Percentiles rank a stretch among this genome's conserved stretches.
Conservation (phyloP, 768 basidiomycete genomes). For the Suillus hirtellus region DNA sequence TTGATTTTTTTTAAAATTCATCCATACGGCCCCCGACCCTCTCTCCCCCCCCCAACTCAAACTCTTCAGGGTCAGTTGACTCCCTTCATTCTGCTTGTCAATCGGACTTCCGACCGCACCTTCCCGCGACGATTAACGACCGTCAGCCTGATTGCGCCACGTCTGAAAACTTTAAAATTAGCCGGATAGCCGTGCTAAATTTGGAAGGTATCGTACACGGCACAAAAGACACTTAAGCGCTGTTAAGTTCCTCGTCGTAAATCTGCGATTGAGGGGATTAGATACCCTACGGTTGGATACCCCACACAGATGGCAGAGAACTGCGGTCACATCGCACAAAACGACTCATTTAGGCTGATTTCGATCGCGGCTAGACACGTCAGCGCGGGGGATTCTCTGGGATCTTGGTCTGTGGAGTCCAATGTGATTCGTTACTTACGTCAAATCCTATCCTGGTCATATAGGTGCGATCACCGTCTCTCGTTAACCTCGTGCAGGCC, state of each 20-base stretch:
- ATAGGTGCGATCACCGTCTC: slow-evolving; percentile 3
- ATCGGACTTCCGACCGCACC: not conserved
- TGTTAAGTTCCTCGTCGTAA: slow-evolving; percentile 4
- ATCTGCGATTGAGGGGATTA: slow-evolving; percentile 8
- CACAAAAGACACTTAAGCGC: not conserved
- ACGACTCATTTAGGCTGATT: not conserved
- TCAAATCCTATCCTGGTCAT: not conserved
- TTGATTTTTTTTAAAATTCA: not conserved
- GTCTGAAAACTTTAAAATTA: slow-evolving; percentile 7
- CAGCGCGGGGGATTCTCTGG: slow-evolving; percentile 6
- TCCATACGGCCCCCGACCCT: not conserved
- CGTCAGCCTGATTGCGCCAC: not conserved
- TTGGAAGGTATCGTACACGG: not conserved
- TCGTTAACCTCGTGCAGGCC: not conserved
- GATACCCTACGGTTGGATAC: slow-evolving; percentile 1
- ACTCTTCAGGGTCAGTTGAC: not conserved
- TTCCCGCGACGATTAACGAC: slow-evolving; percentile 6
- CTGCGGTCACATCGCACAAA: not conserved
- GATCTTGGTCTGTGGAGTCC: not conserved
- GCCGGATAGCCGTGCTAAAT: slow-evolving; percentile 1
- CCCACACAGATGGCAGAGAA: not conserved
- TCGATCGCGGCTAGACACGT: slow-evolving; percentile 2
- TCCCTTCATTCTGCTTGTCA: not conserved
- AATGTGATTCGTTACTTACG: not conserved
- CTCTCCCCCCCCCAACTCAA: not conserved